A percentile compares a stretch with the other conserved stretches of the same genome.
Evolutionary conservation across 2,329 filamentous ascomycete genomes (phyloP).

Genomic region (Penicillium italicum): DNA sequence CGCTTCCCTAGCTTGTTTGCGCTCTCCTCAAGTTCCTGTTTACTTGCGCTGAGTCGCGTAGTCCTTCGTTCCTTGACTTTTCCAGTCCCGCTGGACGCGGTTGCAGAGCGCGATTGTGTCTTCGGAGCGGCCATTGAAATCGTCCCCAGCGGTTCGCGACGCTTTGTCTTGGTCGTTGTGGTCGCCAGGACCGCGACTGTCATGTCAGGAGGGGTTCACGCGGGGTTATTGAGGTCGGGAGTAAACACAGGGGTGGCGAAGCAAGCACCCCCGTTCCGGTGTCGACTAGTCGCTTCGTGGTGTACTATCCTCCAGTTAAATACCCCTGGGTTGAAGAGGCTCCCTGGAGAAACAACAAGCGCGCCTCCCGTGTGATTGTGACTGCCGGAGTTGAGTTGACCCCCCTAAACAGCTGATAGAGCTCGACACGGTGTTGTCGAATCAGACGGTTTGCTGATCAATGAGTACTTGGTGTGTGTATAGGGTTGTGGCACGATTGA

Average conservation of each 20-base stretch:
- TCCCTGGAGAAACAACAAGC: background rate
- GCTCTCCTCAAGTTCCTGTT: slow-evolving; percentile 25
- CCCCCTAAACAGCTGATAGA: background rate
- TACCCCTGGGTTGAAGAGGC: slow-evolving; percentile 1
- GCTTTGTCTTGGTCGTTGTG: slow-evolving; percentile 33
- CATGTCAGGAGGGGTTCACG: slow-evolving; percentile 33
- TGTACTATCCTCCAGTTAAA: background rate
- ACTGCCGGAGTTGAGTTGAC: background rate
- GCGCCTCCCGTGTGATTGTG: background rate
- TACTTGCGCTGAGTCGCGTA: slow-evolving; percentile 38
- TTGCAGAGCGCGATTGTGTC: slow-evolving; percentile 36
- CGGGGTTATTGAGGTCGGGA: slow-evolving; percentile 30
- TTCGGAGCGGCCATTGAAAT: slow-evolving; percentile 40
- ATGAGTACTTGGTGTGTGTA: background rate
- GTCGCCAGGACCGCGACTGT: slow-evolving; percentile 38
- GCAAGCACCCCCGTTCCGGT: background rate
- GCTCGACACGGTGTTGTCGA: background rate
- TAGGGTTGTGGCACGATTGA: slow-evolving; percentile 3
- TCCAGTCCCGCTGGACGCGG: slow-evolving; percentile 23
- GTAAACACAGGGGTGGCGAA: slow-evolving; percentile 23
- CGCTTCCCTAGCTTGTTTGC: slow-evolving; percentile 40
- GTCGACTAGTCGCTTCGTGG: background rate
- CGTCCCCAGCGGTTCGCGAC: slow-evolving; percentile 37
- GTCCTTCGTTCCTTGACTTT: slow-evolving; percentile 27
- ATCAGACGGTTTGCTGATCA: background rate